Evolutionary conservation across 306 rosid genomes (phyloP), one percentile per base, ranked within the genome.

Genomic region (Vicia villosa): DNA sequence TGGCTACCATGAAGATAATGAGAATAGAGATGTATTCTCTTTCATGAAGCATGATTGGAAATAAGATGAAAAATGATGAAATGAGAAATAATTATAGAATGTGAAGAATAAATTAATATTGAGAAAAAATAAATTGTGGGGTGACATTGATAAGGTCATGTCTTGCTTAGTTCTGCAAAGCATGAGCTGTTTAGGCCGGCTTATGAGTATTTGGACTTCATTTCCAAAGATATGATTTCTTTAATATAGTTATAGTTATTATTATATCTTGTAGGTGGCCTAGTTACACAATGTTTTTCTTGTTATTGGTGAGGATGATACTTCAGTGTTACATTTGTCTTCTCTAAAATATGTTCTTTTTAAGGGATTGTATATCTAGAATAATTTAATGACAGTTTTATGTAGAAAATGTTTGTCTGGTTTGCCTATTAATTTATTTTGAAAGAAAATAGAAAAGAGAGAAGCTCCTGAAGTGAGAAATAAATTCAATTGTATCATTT

Each of bases 141-240:
- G 80, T 75, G 80, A 74, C 81, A 71, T 78, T 78, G 86, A 81
- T 85, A 73, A 81, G 42, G 89, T 71, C 61, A 2, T 56, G 20
- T 28, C 40, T 26, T 51, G 57, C 10, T 51, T 10, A 6, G 51
- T 73, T 51, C 67, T 15, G 65, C 34, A 52, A 66, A 50, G 77
- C 43, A 78, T 86, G 87, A 83, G 89, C 92, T 86, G 95, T 73
- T 74, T 50, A 17, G 8, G 96, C 96, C 91, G 86, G 96, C 91
- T 67, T 68, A 32, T 0, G 17, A 52, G 38, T 57, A 37, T 66
- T 66, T 21, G 74, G 79, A 72, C 63, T 63, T 51, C 32, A 73
- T 77, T 77, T 59, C 54, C 78, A 26, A 20, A 69, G 75, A 26
- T 28, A 26, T 51, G 49, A 46, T 54, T 46, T 75, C 36, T 46